Conservation (phyloP, 495 filamentous ascomycete species). For the Xylaria scruposa region DNA sequence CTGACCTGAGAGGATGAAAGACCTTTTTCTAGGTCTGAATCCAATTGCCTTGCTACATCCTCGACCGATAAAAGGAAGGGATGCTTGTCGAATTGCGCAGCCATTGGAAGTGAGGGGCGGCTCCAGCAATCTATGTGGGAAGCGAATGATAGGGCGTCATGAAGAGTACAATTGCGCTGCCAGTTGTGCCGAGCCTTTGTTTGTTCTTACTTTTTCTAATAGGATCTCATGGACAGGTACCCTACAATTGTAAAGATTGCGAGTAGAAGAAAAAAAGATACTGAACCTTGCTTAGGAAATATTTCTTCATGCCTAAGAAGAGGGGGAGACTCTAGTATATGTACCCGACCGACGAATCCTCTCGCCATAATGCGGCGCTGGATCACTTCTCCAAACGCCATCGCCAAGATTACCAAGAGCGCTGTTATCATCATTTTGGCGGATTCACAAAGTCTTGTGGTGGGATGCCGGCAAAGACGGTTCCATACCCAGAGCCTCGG, state of each 20-base stretch:
- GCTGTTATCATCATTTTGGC: conserved; percentile 19
- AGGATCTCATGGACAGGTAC: neutral
- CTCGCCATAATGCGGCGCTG: neutral
- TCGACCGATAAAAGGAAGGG: conserved; percentile 59
- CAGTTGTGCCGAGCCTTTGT: neutral
- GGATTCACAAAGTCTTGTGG: conserved; percentile 8
- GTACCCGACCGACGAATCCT: neutral
- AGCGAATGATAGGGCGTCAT: conserved; percentile 3
- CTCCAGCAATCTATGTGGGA: neutral
- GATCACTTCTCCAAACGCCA: neutral
- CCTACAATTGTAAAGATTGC: neutral
- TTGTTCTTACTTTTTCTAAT: neutral
- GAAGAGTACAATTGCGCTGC: conserved; percentile 11
- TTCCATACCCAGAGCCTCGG: conserved; percentile 21
- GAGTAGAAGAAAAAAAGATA: neutral
- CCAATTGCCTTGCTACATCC: conserved; percentile 59
- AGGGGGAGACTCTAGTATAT: conserved; percentile 9
- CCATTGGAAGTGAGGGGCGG: conserved; percentile 40
- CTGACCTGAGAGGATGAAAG: conserved; percentile 57
- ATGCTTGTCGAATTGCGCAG: conserved; percentile 52
- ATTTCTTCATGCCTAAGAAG: conserved; percentile 21
- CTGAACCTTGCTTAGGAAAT: neutral
- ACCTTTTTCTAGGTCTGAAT: conserved; percentile 65
- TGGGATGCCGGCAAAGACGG: conserved; percentile 5
- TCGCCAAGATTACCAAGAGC: conserved; percentile 28